A percentile compares a stretch with the other conserved stretches of the same genome.
Evolutionary conservation across 106 monocot genomes (phyloP).

Genomic region (Apostasia ramifera): DNA sequence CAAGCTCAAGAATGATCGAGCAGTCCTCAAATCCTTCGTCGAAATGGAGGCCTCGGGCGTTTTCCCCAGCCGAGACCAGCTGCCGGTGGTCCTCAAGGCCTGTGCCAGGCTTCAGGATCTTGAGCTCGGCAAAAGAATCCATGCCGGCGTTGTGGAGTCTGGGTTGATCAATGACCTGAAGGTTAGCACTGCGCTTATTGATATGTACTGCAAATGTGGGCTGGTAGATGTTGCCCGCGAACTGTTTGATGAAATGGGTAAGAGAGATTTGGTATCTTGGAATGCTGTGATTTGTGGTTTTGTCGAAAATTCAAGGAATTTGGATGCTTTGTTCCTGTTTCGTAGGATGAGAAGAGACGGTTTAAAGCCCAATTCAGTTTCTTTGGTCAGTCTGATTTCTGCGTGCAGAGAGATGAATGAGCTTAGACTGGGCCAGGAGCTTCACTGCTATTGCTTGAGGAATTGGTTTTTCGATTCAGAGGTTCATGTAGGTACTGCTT

Average conservation of each 20-base stretch:
- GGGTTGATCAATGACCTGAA: slow-evolving; percentile 4
- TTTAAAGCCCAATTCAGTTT: slow-evolving; percentile 13
- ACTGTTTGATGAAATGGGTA: slow-evolving; percentile 10
- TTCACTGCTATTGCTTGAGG: slow-evolving; percentile 28
- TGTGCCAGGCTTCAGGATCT: slow-evolving; percentile 18
- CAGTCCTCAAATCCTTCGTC: slow-evolving; percentile 18
- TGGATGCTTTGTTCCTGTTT: slow-evolving; percentile 15
- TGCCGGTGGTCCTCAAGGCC: slow-evolving; percentile 25
- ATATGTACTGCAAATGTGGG: slow-evolving; percentile 27
- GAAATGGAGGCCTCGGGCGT: slow-evolving; percentile 10
- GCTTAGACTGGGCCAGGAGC: slow-evolving; percentile 10
- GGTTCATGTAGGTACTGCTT: slow-evolving; percentile 18
- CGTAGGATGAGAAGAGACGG: slow-evolving; percentile 13
- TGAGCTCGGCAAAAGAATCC: slow-evolving; percentile 10
- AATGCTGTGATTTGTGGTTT: slow-evolving; percentile 12
- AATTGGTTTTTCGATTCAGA: slow-evolving; percentile 15
- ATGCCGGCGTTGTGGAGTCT: slow-evolving; percentile 1
- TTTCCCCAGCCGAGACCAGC: not conserved
- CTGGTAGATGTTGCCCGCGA: not conserved
- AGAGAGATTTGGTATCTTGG: slow-evolving; percentile 17
- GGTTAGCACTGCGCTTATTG: slow-evolving; percentile 17
- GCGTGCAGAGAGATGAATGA: slow-evolving; percentile 12
- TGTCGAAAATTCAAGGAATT: slow-evolving; percentile 7
- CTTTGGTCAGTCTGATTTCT: slow-evolving; percentile 17
- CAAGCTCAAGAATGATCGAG: slow-evolving; percentile 23